Percentiles rank a stretch among this genome's conserved stretches.
Evolutionary conservation across 2,329 filamentous ascomycete species (phyloP).

Genomic region (Neofusicoccum laricinum): DNA sequence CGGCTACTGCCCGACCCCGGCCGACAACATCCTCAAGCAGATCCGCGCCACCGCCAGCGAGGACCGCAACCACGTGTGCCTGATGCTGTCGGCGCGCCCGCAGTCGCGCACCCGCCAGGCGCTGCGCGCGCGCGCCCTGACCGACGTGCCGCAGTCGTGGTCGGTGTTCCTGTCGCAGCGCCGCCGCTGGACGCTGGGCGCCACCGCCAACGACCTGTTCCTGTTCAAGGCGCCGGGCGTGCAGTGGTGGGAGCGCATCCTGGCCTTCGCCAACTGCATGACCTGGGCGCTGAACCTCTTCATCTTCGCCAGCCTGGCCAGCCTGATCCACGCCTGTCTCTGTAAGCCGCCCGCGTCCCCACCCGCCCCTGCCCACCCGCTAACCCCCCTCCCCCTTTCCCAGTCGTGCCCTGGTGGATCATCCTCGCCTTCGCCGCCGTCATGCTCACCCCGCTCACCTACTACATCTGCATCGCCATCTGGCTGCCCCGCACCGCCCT

Average conservation of each 20-base stretch:
- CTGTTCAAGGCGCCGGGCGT: slow-evolving; percentile 47
- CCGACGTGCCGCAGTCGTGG: slow-evolving; percentile 29
- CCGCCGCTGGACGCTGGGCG: slow-evolving; percentile 50
- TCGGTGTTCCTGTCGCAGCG: slow-evolving; percentile 50
- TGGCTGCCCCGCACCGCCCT: slow-evolving; percentile 26
- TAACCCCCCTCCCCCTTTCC: too few species aligned
- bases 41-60: slow-evolving; percentile 51
- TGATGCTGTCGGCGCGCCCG: slow-evolving; percentile 41
- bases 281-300: slow-evolving; percentile 35
- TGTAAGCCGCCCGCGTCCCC: not conserved
- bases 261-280: slow-evolving; percentile 46
- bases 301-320: slow-evolving; percentile 23
- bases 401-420: slow-evolving; percentile 19
- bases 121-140: slow-evolving; percentile 47
- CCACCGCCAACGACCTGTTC: slow-evolving; percentile 50
- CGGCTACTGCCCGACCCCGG: slow-evolving; percentile 50
- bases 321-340: slow-evolving; percentile 24
- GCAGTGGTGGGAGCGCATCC: slow-evolving; percentile 44
- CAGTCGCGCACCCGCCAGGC: slow-evolving; percentile 47
- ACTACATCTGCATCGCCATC: slow-evolving; percentile 27
- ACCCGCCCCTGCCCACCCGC: not conserved
- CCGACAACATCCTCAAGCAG: slow-evolving; percentile 48
- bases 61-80: slow-evolving; percentile 50
- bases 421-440: slow-evolving; percentile 25
- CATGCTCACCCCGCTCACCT: slow-evolving; percentile 29